Conservation (phyloP, 1,284 basidiomycete species). For the Stereum hirsutum region DNA sequence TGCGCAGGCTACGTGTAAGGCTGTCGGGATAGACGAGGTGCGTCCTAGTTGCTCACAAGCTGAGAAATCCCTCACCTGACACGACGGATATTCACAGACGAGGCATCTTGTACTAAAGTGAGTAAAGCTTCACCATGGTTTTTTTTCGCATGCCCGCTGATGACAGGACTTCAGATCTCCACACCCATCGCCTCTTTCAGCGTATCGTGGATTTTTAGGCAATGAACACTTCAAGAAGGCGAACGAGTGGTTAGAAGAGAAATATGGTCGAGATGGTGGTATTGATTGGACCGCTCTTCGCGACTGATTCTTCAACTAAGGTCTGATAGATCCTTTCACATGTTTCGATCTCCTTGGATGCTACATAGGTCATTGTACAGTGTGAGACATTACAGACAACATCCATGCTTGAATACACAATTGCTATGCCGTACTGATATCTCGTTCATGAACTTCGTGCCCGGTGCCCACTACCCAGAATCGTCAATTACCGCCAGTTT, state of each 20-base stretch:
- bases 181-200: slow-evolving; percentile 44
- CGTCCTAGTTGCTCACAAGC: neutral
- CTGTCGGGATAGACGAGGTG: slow-evolving; percentile 21
- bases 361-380: too few relatives aligned
- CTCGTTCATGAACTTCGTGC: too few relatives aligned
- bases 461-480: too few relatives aligned
- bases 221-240: slow-evolving; percentile 49
- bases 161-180: slow-evolving; percentile 24
- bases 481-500: too few relatives aligned
- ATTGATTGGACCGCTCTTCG: slow-evolving; percentile 29
- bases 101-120: slow-evolving; percentile 11
- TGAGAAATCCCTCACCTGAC: neutral
- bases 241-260: slow-evolving; percentile 34
- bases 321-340: too few relatives aligned
- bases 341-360: too few relatives aligned
- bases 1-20: slow-evolving; percentile 40
- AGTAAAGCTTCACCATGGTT: neutral
- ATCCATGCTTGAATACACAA: too few relatives aligned
- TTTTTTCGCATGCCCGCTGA: neutral
- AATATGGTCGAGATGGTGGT: slow-evolving; percentile 28
- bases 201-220: slow-evolving; percentile 46
- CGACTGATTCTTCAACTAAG: too few relatives aligned
- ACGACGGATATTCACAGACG: neutral
- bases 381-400: too few relatives aligned
- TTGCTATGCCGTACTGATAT: too few relatives aligned